Base-by-base conservation (phyloP, 345 rosid species). In the Populus euphratica region DNA sequence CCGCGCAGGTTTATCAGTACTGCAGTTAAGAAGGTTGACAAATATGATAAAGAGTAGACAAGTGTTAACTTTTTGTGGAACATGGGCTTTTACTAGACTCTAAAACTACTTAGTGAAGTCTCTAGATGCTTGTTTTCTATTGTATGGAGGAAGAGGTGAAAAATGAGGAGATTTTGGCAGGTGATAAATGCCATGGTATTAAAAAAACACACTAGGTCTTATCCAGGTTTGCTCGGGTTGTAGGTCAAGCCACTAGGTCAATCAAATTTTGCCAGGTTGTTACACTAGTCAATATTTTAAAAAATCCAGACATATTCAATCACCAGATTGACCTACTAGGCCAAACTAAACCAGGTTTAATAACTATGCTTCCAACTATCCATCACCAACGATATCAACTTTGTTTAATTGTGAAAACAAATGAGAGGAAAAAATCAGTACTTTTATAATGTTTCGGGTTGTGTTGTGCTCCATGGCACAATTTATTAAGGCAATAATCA, bases 241-340 rank as follows among this genome's bases (percentile, higher is more conserved):
- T 0, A 4, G 5, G 0, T 33, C 5, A 4, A 31, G 3, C 5
- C 0, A 33, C 0, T 5, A 3, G 35, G 5, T 33, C 5, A 33
- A 33, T 0, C 5, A 4, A 0, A 0, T 33, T 33, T 33, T 33
- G 0, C 35, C 0, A 0, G 0, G 5, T 33, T 33, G 0, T 33
- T 33, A 0, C 5, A 33, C 5, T 0, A 0, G 0, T 33, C 0
- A 33, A 0, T 33, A 0, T 33, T 33, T 33, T 33, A 33, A 33
- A 0, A 33, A 33, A 33, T 33, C 0, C 35, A 33, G 0, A 33
- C 5, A 0, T 33, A 0, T 33, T 0, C 5, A 33, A 3, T 33
- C 33, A 31, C 3, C 33, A 33, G 5, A 33, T 33, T 0, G 0
- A 33, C 35, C 5, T 4, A 0, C 5, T 0, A 33, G 33, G 0